Evolutionary conservation across 768 basidiomycete genomes (phyloP).

Genomic region (Strobilomyces dryophilus): DNA sequence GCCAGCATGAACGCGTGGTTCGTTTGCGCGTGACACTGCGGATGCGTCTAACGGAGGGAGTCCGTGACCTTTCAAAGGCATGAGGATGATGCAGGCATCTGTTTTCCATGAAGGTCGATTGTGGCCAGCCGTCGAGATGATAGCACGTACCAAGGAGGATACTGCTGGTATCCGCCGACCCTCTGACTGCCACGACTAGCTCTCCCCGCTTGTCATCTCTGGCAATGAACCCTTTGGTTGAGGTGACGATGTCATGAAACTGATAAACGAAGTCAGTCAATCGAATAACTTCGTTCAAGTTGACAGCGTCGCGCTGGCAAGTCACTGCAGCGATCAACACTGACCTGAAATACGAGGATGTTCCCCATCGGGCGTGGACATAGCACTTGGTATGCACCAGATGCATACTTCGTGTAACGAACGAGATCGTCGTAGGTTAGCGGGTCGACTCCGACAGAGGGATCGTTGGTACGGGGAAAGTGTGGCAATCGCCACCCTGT

Average conservation of each 20-base stretch:
- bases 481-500: conserved; percentile 18
- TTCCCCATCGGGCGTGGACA: conserved; percentile 49
- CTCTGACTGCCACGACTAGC: conserved; percentile 40
- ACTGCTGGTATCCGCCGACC: conserved; percentile 27
- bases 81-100: conserved; percentile 23
- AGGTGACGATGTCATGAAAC: conserved; percentile 36
- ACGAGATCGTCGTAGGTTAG: conserved; percentile 40
- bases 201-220: conserved; percentile 41
- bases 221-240: conserved; percentile 42
- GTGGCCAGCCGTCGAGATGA: neutral
- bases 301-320: neutral
- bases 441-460: conserved; percentile 30
- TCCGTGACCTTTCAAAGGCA: conserved; percentile 21
- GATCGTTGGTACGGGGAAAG: conserved; percentile 24
- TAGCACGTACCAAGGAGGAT: conserved; percentile 15
- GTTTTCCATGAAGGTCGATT: neutral
- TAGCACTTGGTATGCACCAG: conserved; percentile 43
- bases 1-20: conserved; percentile 34
- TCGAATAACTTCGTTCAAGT: neutral
- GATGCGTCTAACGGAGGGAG: conserved; percentile 16
- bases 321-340: conserved; percentile 5
- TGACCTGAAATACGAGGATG: conserved; percentile 37
- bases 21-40: neutral
- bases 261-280: conserved; percentile 14
- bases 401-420: conserved; percentile 47